Evolutionary conservation across 495 filamentous ascomycete species (phyloP).

Genomic region (Xylaria bambusicola): DNA sequence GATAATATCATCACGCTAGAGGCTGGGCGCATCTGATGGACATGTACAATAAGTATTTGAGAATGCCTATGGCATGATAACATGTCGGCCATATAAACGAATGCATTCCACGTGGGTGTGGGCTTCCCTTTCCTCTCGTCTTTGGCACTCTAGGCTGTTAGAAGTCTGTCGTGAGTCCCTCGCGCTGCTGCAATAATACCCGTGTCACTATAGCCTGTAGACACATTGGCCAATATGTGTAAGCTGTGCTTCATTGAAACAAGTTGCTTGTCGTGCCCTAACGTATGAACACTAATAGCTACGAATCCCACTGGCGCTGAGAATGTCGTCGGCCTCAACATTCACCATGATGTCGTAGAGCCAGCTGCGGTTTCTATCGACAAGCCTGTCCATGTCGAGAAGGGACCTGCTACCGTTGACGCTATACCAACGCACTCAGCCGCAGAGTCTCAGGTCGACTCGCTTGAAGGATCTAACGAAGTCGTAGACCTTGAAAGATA

Average conservation of each 20-base stretch:
- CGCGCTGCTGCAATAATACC: not conserved
- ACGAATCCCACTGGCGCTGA: constrained; percentile 14
- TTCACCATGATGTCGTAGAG: constrained; percentile 21
- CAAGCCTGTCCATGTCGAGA: constrained; percentile 1
- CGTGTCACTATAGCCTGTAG: not conserved
- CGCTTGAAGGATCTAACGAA: constrained; percentile 6
- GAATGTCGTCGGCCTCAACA: constrained; percentile 26
- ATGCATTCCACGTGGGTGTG: not conserved
- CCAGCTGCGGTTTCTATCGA: constrained; percentile 10
- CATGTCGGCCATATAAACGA: not conserved
- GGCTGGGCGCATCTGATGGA: not conserved
- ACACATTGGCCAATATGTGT: constrained; percentile 7
- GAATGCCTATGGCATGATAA: not conserved
- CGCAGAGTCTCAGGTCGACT: constrained; percentile 13
- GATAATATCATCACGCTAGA: not conserved
- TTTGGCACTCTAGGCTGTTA: not conserved
- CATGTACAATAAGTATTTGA: constrained; percentile 5
- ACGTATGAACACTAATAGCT: not conserved
- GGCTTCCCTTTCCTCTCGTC: not conserved
- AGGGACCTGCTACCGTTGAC: not conserved
- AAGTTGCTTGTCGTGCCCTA: not conserved
- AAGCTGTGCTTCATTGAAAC: not conserved
- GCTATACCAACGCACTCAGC: not conserved
- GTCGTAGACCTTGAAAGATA: constrained; percentile 20
- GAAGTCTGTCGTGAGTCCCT: not conserved